Percentiles rank a stretch among this genome's conserved stretches.
phyloP scores from a whole-genome alignment of 441 rosid genomes.

The Isatis lusitanica region DNA sequence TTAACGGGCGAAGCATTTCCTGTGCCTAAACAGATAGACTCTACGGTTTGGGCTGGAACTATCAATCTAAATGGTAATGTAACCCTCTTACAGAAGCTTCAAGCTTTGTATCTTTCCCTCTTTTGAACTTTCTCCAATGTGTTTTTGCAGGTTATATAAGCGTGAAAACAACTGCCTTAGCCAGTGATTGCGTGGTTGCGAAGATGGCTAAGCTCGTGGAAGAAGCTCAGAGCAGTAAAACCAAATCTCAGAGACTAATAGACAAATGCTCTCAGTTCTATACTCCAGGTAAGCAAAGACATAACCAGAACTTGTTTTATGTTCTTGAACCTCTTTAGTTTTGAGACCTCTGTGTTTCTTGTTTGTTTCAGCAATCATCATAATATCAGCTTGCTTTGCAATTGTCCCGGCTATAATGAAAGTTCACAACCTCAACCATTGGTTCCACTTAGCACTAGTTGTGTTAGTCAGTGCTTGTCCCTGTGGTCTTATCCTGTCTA shows the following conservation, averaged over 20 bases:
- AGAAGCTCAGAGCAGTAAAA: conserved; percentile 85
- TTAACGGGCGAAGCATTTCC: conserved; percentile 92
- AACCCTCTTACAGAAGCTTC: not conserved
- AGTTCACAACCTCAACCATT: conserved; percentile 44
- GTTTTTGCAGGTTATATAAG: conserved; percentile 57
- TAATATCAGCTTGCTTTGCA: conserved; percentile 55
- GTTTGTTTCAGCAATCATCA: conserved; percentile 54
- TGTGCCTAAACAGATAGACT: conserved; percentile 68
- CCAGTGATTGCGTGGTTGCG: conserved; percentile 83
- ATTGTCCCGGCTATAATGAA: conserved; percentile 56
- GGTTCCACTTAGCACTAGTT: conserved; percentile 81
- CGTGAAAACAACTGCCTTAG: conserved; percentile 74
- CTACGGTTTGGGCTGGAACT: conserved; percentile 87
- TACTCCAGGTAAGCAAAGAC: conserved; percentile 66
- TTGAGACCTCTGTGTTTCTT: conserved; percentile 2
- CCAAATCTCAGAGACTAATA: conserved; percentile 68
- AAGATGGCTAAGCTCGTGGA: conserved; percentile 92
- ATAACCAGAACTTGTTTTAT: not conserved
- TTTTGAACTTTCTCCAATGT: conserved; percentile 2
- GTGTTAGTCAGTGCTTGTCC: conserved; percentile 92
- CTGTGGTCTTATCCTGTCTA: conserved; percentile 83
- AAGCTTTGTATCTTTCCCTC: not conserved
- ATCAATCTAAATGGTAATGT: conserved; percentile 72
- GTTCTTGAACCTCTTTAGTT: not conserved
- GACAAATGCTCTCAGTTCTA: conserved; percentile 74